These are phyloP conservation scores for Colletotrichum gloeosporioides DNA, from an alignment of 2,329 filamentous ascomycete species.

Conservation along the genomic window DNA sequence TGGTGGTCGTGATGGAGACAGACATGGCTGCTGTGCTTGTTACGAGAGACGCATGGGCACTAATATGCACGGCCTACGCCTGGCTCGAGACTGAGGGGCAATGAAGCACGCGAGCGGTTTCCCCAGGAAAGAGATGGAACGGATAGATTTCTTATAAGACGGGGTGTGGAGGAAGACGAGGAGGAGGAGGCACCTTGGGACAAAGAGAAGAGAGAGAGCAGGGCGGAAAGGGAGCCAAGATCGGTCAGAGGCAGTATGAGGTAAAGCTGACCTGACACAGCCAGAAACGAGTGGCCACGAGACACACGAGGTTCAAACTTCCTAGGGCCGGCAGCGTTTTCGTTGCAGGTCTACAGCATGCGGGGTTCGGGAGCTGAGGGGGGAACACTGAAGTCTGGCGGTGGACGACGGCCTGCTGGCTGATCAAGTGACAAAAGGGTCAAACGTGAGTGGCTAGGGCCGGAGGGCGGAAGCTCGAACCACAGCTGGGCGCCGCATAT, in stretches of 20 bases:
- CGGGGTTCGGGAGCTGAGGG: constrained; percentile 11
- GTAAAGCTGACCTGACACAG: constrained; percentile 13
- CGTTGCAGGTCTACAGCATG: constrained; percentile 16
- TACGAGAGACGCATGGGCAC: constrained; percentile 18
- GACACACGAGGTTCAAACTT: constrained; percentile 9
- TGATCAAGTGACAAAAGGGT: constrained; percentile 19
- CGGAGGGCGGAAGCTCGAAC: constrained; percentile 5
- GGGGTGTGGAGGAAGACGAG: not conserved
- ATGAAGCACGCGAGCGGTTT: not conserved
- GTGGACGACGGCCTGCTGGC: not conserved
- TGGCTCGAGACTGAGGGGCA: not conserved
- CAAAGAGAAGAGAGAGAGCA: not conserved
- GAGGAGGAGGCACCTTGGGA: not conserved
- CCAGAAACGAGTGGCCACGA: constrained; percentile 10
- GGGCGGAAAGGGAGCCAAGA: not conserved
- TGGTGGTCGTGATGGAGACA: constrained; percentile 14
- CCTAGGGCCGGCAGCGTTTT: not conserved
- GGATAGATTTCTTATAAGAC: not conserved
- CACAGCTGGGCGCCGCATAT: not conserved
- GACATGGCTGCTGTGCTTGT: constrained; percentile 17
- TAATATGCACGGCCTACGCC: constrained; percentile 20
- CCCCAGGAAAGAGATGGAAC: not conserved
- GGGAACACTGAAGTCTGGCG: not conserved
- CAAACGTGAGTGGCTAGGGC: constrained; percentile 14
- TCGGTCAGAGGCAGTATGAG: not conserved